Percentiles rank a stretch among this genome's conserved stretches.
Conservation (phyloP, 495 filamentous ascomycete species). For the Talaromyces stipitatus region DNA sequence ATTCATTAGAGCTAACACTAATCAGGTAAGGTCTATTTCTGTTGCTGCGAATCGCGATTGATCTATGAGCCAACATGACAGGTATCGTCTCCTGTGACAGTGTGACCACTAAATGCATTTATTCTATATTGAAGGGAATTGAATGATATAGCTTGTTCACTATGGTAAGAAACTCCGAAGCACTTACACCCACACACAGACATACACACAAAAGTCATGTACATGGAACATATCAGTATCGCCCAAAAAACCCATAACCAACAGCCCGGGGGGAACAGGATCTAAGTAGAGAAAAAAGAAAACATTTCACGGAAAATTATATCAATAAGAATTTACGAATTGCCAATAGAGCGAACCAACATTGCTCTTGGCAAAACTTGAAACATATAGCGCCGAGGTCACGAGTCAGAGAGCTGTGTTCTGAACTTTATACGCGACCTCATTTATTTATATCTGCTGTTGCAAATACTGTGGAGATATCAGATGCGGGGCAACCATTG, state of each 20-base stretch:
- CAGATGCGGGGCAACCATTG: conserved; percentile 33
- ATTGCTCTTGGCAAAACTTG: not conserved
- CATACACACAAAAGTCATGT: conserved; percentile 3
- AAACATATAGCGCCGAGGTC: not conserved
- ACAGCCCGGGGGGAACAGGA: not conserved
- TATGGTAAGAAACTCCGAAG: not conserved
- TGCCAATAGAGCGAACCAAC: not conserved
- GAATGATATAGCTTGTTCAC: not conserved
- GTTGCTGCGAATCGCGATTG: no score
- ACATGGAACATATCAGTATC: conserved; percentile 2
- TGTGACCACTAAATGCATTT: no score
- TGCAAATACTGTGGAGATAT: conserved; percentile 39
- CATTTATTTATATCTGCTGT: conserved; percentile 25
- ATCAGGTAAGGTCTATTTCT: not conserved
- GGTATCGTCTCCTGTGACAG: no score
- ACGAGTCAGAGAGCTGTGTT: not conserved
- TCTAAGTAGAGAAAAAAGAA: not conserved
- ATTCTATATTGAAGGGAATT: not conserved
- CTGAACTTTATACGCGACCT: not conserved
- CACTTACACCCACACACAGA: not conserved
- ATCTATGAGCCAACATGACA: no score
- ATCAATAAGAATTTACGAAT: not conserved
- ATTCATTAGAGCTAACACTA: not conserved
- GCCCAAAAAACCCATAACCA: not conserved
- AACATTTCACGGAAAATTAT: no score